These are phyloP conservation scores for Elsinoe ampelina DNA, from an alignment of 2,329 filamentous ascomycete genomes.

Conservation along the genomic window DNA sequence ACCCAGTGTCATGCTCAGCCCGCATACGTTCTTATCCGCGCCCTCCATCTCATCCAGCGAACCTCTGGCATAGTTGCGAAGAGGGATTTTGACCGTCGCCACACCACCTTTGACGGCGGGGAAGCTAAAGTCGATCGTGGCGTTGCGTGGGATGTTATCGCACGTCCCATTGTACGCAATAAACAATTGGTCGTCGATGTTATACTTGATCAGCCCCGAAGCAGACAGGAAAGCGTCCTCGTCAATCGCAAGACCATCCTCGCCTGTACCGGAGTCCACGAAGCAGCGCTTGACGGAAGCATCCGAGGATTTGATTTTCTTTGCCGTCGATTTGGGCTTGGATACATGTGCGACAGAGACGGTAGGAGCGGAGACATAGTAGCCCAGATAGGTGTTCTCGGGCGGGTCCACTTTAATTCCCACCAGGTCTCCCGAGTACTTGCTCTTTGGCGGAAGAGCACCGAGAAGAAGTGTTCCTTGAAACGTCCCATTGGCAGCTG, in stretches of 20 bases:
- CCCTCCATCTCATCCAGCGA: constrained; percentile 14
- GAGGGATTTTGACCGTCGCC: constrained; percentile 25
- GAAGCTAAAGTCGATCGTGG: constrained; percentile 23
- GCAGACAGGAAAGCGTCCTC: background rate
- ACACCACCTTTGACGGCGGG: constrained; percentile 19
- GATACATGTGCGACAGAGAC: background rate
- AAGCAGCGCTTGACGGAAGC: constrained; percentile 20
- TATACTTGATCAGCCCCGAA: constrained; percentile 9
- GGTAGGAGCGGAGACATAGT: constrained; percentile 7
- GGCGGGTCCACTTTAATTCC: constrained; percentile 21
- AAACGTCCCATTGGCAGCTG: constrained; percentile 20
- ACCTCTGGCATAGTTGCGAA: constrained; percentile 27
- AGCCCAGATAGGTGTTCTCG: constrained; percentile 5
- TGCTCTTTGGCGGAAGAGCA: constrained; percentile 26
- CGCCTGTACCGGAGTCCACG: constrained; percentile 27
- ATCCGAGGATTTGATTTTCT: constrained; percentile 1
- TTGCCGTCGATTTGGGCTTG: background rate
- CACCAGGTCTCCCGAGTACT: constrained; percentile 27
- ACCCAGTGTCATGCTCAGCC: constrained; percentile 22
- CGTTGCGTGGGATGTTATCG: constrained; percentile 21
- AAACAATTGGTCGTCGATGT: constrained; percentile 12
- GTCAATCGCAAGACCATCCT: constrained; percentile 21
- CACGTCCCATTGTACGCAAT: constrained; percentile 22
- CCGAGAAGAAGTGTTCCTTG: constrained; percentile 28
- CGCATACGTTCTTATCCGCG: constrained; percentile 20